These are phyloP conservation scores for Wickerhamomyces bisporus DNA, from an alignment of 805 yeast species.

Conservation along the genomic window DNA sequence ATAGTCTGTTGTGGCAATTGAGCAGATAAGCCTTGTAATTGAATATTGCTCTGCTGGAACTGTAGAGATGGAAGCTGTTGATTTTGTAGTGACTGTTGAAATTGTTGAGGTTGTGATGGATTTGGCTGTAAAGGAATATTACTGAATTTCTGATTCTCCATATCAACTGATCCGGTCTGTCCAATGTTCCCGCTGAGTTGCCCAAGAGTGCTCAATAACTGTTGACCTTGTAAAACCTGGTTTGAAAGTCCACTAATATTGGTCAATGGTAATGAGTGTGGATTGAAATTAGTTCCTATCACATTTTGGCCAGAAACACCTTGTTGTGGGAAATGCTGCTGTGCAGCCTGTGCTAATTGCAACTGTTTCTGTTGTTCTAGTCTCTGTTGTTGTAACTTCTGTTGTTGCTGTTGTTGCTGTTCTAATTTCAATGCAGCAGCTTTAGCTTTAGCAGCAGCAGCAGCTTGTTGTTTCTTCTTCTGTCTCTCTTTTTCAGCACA, in stretches of 20 bases:
- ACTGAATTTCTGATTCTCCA: neutral
- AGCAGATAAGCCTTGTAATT: neutral
- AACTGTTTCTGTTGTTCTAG: conserved; percentile 24
- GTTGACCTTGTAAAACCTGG: conserved; percentile 2
- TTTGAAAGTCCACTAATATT: neutral
- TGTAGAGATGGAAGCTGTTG: neutral
- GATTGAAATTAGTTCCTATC: neutral
- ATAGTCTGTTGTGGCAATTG: neutral
- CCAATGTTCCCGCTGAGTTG: neutral
- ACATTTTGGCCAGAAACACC: neutral
- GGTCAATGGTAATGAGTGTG: conserved; percentile 1
- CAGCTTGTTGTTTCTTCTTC: conserved; percentile 61
- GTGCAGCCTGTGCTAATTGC: conserved; percentile 18
- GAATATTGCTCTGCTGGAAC: neutral
- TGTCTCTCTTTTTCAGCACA: conserved; percentile 76
- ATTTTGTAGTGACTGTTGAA: conserved; percentile 1
- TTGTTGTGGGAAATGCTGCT: conserved; percentile 13
- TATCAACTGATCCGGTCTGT: neutral
- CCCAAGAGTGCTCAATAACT: neutral
- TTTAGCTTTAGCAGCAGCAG: conserved; percentile 54
- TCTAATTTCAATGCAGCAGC: conserved; percentile 50
- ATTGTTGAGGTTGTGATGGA: conserved; percentile 2
- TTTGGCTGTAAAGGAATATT: neutral
- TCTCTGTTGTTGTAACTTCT: conserved; percentile 15
- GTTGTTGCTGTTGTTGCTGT: conserved; percentile 42